phyloP scores from a whole-genome alignment of 2,329 filamentous ascomycete species.

The Fusarium sp. region DNA sequence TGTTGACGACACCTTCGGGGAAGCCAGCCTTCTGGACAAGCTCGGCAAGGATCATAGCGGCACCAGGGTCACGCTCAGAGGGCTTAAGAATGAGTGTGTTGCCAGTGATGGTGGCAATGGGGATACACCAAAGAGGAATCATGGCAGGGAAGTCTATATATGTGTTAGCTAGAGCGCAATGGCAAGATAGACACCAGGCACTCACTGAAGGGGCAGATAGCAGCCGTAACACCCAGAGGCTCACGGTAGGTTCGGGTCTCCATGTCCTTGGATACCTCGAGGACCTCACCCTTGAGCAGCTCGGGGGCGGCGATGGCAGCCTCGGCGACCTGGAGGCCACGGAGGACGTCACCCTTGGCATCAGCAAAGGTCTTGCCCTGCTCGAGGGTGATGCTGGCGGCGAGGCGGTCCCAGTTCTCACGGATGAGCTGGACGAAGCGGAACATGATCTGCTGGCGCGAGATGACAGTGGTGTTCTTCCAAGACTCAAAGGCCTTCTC shows the following conservation, averaged over 20 bases:
- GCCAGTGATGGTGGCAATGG: slow-evolving; percentile 84
- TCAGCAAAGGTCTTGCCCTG: slow-evolving; percentile 91
- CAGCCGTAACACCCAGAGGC: slow-evolving; percentile 83
- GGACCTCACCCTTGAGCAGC: slow-evolving; percentile 83
- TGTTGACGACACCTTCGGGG: slow-evolving; percentile 84
- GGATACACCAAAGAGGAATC: slow-evolving; percentile 93
- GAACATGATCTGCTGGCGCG: slow-evolving; percentile 88
- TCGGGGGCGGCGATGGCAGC: slow-evolving; percentile 84
- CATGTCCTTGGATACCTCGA: slow-evolving; percentile 92
- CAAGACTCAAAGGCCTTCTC: slow-evolving; percentile 81
- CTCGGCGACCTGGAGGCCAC: slow-evolving; percentile 87
- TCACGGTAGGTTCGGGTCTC: slow-evolving; percentile 87
- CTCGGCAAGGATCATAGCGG: slow-evolving; percentile 87
- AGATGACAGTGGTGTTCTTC: slow-evolving; percentile 78
- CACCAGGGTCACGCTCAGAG: slow-evolving; percentile 86
- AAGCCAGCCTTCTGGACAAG: slow-evolving; percentile 84
- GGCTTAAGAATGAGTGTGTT: slow-evolving; percentile 90
- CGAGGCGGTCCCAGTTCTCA: slow-evolving; percentile 87
- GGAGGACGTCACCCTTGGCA: slow-evolving; percentile 83
- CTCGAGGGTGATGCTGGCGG: slow-evolving; percentile 87
- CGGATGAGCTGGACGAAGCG: slow-evolving; percentile 83
- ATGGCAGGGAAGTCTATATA: slow-evolving; percentile 86
- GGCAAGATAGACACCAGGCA: slow-evolving; percentile 24
- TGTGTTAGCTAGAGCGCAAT: slow-evolving; percentile 15
- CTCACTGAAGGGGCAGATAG: slow-evolving; percentile 89